Evolutionary conservation across 495 filamentous ascomycete species (phyloP).

Genomic region (Aspergillus avenaceus): DNA sequence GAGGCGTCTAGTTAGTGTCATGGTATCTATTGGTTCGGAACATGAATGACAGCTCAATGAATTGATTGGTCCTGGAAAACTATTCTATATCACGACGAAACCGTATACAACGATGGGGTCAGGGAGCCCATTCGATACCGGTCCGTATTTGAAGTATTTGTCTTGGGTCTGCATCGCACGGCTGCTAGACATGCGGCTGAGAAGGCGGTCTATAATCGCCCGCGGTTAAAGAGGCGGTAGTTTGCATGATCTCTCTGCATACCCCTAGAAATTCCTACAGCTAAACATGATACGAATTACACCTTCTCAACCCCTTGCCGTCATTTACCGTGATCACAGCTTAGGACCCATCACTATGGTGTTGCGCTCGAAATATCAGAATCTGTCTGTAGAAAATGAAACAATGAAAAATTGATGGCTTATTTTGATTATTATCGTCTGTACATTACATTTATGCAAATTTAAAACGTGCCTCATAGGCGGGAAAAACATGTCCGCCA

Average conservation of each 20-base stretch:
- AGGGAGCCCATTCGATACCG: too few relatives aligned
- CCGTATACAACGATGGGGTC: too few relatives aligned
- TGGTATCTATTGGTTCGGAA: not conserved
- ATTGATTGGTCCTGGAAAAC: not conserved
- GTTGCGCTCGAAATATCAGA: slow-evolving; percentile 13
- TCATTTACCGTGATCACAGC: slow-evolving; percentile 7
- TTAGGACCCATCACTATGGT: slow-evolving; percentile 27
- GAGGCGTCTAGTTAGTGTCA: slow-evolving; percentile 46
- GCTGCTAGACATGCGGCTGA: not conserved
- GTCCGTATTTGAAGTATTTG: not conserved
- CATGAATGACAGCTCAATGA: not conserved
- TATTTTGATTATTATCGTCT: slow-evolving; percentile 51
- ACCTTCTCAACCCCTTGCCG: not conserved
- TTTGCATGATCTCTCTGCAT: not conserved
- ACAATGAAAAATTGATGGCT: slow-evolving; percentile 6
- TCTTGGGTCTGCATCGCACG: not conserved
- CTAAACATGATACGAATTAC: not conserved
- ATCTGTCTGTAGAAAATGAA: slow-evolving; percentile 1
- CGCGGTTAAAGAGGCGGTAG: not conserved
- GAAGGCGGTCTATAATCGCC: not conserved
- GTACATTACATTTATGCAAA: slow-evolving; percentile 27
- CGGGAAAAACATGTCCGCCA: not conserved
- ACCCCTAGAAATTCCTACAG: not conserved
- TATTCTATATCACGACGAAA: not conserved
- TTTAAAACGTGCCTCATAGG: not conserved